These are phyloP conservation scores for Hanseniaspora pseudoguilliermondii DNA, from an alignment of 805 yeast species.

Conservation along the genomic window DNA sequence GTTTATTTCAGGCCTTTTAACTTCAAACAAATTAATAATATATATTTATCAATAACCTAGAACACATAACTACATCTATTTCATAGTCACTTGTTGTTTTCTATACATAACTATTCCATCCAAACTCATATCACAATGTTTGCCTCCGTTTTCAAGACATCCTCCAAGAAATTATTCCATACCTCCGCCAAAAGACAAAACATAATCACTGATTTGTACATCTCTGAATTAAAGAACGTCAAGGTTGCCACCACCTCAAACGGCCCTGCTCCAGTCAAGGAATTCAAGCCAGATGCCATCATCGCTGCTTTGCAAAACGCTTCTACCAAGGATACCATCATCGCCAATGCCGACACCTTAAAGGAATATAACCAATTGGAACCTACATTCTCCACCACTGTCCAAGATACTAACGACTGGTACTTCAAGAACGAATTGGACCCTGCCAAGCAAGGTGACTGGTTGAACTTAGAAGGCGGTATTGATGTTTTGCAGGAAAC, in stretches of 20 bases:
- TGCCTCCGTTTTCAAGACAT: slow-evolving; percentile 4
- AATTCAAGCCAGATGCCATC: slow-evolving; percentile 70
- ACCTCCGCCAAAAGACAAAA: slow-evolving; percentile 30
- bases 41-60: too few species aligned
- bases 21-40: too few species aligned
- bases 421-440: slow-evolving; percentile 63
- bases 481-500: slow-evolving; percentile 9
- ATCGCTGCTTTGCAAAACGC: slow-evolving; percentile 63
- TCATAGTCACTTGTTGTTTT: not conserved
- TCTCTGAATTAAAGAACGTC: slow-evolving; percentile 76
- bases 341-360: slow-evolving; percentile 70
- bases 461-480: slow-evolving; percentile 12
- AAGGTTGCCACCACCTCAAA: slow-evolving; percentile 68
- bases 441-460: slow-evolving; percentile 31
- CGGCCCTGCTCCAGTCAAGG: slow-evolving; percentile 68
- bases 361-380: slow-evolving; percentile 39
- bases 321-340: slow-evolving; percentile 39
- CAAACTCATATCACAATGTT: not conserved
- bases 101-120: not conserved
- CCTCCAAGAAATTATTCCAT: slow-evolving; percentile 12
- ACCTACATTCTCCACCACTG: slow-evolving; percentile 28
- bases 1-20: too few species aligned
- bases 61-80: not conserved
- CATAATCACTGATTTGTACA: slow-evolving; percentile 71
- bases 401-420: slow-evolving; percentile 46